Conservation (phyloP, 2,329 filamentous ascomycete species). For the Sporothrix globosa region DNA sequence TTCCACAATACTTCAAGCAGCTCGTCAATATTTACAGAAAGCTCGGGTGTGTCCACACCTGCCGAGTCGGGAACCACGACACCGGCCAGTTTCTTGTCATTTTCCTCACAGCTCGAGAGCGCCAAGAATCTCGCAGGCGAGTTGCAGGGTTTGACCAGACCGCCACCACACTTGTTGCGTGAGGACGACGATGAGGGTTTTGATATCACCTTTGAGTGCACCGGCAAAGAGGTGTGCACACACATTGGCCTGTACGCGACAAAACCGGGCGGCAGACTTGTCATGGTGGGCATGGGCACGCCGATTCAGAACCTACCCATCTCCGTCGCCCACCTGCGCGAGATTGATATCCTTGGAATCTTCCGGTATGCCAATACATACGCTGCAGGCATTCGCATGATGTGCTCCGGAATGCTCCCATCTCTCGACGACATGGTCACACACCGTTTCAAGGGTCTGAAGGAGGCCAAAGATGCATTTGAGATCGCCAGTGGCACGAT, state of each 20-base stretch:
- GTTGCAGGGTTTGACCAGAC: conserved; percentile 50
- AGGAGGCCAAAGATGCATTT: conserved; percentile 65
- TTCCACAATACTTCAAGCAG: conserved; percentile 50
- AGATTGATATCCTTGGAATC: conserved; percentile 77
- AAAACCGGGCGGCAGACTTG: conserved; percentile 68
- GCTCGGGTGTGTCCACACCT: conserved; percentile 57
- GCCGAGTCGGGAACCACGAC: conserved; percentile 48
- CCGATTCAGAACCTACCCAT: conserved; percentile 75
- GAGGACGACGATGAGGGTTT: conserved; percentile 66
- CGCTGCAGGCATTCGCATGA: conserved; percentile 66
- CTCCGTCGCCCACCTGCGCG: conserved; percentile 70
- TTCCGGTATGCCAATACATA: conserved; percentile 81
- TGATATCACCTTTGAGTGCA: conserved; percentile 75
- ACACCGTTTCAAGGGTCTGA: conserved; percentile 69
- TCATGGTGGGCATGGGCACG: conserved; percentile 80
- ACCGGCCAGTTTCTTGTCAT: conserved; percentile 51
- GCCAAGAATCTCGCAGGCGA: conserved; percentile 56
- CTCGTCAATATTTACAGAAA: conserved; percentile 49
- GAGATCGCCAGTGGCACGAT: conserved; percentile 69
- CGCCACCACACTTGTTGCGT: conserved; percentile 41
- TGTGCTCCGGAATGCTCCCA: conserved; percentile 60
- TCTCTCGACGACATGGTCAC: conserved; percentile 73
- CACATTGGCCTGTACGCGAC: conserved; percentile 75
- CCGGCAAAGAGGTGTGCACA: conserved; percentile 73
- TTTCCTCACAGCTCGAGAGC: conserved; percentile 54